A percentile compares a stretch with the other conserved stretches of the same genome.
Conservation (phyloP, 441 rosid species). For the Mallotus repandus region DNA sequence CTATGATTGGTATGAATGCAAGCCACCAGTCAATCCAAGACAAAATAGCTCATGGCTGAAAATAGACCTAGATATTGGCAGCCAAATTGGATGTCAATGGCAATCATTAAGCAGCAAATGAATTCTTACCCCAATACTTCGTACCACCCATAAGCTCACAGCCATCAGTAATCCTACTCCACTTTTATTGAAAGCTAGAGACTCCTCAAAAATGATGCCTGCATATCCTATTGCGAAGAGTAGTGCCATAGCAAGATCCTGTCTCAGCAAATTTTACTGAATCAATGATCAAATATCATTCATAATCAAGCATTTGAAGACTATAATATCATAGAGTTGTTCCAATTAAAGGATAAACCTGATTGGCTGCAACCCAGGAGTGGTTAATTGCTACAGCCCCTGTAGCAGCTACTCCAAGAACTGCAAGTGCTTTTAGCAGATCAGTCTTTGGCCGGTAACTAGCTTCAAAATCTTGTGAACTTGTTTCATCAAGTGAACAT, state of each 20-base stretch:
- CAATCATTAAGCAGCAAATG: conserved; percentile 1
- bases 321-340: not conserved
- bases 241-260: conserved; percentile 95
- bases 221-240: conserved; percentile 80
- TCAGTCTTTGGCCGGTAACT: conserved; percentile 82
- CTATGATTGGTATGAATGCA: not conserved
- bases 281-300: conserved; percentile 17
- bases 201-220: conserved; percentile 88
- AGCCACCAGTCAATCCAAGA: not conserved
- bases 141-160: conserved; percentile 85
- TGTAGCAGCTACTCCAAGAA: conserved; percentile 69
- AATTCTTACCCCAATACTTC: conserved; percentile 80
- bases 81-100: not conserved
- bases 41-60: not conserved
- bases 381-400: conserved; percentile 84
- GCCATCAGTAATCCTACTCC: conserved; percentile 96
- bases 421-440: conserved; percentile 64
- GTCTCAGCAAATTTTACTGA: conserved; percentile 27
- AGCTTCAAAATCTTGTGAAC: conserved; percentile 65
- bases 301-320: conserved; percentile 9
- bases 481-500: conserved; percentile 84
- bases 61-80: not conserved
- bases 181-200: conserved; percentile 91
- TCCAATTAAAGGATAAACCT: conserved; percentile 40
- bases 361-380: conserved; percentile 96